These are phyloP conservation scores for Ceratobasidium sp. DNA, from an alignment of 1,284 basidiomycete genomes.

Conservation along the genomic window DNA sequence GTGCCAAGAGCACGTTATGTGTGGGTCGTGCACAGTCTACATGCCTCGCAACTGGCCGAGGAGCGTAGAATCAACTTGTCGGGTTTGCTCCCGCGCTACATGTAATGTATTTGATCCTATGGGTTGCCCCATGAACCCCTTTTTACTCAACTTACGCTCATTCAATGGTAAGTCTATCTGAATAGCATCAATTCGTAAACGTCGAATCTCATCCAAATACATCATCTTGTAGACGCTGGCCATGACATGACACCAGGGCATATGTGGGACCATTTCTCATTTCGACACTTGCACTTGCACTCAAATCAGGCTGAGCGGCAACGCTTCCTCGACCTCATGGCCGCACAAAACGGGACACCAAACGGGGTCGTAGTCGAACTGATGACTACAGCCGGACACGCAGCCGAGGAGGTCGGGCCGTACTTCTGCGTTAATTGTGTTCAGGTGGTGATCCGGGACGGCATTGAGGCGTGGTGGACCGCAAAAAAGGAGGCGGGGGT, in stretches of 20 bases:
- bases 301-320: slow-evolving; percentile 12
- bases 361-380: neutral
- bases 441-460: neutral
- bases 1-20: slow-evolving; percentile 19
- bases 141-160: neutral
- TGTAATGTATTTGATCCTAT: slow-evolving; percentile 22
- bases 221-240: neutral
- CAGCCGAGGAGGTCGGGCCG: neutral
- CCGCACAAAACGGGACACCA: neutral
- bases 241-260: neutral
- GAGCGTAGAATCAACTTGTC: slow-evolving; percentile 6
- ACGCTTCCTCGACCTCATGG: neutral
- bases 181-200: neutral
- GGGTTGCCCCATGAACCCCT: neutral
- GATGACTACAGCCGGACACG: slow-evolving; percentile 7
- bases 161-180: slow-evolving; percentile 9
- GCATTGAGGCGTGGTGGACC: slow-evolving; percentile 42
- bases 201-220: neutral
- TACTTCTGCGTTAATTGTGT: slow-evolving; percentile 27
- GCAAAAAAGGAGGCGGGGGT: slow-evolving; percentile 33
- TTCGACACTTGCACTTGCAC: neutral
- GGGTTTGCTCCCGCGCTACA: neutral
- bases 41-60: slow-evolving; percentile 20
- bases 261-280: neutral
- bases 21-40: slow-evolving; percentile 6